Conservation (phyloP, 2,329 filamentous ascomycete species). For the Aureobasidium leucospermi region DNA sequence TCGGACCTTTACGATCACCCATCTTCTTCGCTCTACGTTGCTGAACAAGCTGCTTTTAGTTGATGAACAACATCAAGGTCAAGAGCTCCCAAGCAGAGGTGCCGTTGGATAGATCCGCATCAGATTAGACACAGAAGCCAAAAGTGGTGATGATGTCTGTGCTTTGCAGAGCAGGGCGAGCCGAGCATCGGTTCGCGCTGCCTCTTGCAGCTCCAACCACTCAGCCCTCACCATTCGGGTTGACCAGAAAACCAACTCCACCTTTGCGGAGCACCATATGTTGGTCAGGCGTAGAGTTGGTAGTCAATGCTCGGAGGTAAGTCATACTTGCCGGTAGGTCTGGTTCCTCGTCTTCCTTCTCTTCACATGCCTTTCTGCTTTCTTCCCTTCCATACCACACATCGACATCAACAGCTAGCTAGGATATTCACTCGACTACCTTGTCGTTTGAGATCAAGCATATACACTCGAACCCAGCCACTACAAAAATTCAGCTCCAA, state of each 20-base stretch:
- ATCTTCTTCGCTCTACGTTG: no score
- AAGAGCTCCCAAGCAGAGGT: no score
- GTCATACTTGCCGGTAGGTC: neutral
- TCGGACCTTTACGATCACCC: no score
- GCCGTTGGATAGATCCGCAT: slow-evolving; percentile 1
- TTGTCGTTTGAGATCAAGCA: neutral
- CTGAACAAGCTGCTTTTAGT: neutral
- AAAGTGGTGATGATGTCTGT: neutral
- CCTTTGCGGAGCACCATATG: neutral
- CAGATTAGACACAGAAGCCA: neutral
- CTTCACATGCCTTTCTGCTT: neutral
- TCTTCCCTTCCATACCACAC: neutral
- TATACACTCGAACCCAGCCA: neutral
- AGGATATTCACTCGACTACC: neutral
- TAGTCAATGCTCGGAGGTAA: neutral
- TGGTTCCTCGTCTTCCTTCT: neutral
- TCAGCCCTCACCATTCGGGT: neutral
- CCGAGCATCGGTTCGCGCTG: neutral
- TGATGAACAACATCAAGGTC: no score
- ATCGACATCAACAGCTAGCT: neutral
- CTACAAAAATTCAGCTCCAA: neutral
- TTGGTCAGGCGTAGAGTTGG: neutral
- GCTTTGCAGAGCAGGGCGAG: neutral
- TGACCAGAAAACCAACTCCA: neutral
- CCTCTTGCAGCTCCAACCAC: neutral